Evolutionary conservation across 139 green algal species (phyloP), one percentile per base, ranked within the genome.

Genomic region (Diplosphaera chodatii): DNA sequence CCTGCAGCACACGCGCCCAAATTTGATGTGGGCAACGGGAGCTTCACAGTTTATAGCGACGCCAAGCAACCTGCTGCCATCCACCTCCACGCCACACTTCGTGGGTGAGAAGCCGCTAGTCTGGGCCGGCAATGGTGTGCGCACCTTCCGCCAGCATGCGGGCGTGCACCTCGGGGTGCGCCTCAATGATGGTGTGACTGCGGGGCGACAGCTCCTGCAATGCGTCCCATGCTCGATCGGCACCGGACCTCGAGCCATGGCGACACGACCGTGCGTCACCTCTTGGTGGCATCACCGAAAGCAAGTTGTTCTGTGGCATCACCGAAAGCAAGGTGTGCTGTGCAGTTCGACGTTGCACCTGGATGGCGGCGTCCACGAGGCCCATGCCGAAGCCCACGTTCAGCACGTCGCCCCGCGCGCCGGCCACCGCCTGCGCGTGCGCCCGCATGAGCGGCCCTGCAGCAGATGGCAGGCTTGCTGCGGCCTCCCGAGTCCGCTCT

Each of bases 371-470:
- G 84, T 99, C 94, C 2, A 98, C 75, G 1, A 98, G 78, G 22
- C 94, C 94, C 70, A 99, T 82, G 1, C 94, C 94, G 82, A 99
- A 99, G 23, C 94, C 94, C 10, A 98, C 85, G 73, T 98, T 99
- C n/a, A 98, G 77, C 34, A 97, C 86, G 67, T 95, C 85, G 0
- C 88, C 88, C 0, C 82, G 80, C 1, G 22, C 2, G 15, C 29
- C 31, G n/a, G 34, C 64, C 10, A 78, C 40, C 15, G 69, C 69
- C 37, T 91, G 80, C 1, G 94, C 93, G 77, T 98, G 94, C 2
- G 80, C 74, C 56, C 91, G 69, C 95, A 99, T 99, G 3, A 99
- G 83, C 1, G 92, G 90, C 13, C 64, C 32, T 70, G 86, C 79
- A 75, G 33, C 66, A 62, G 64, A n/a, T n/a, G n/a, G n/a, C n/a